Conservation (phyloP, 306 rosid genomes). For the Vigna reflexopilosa region DNA sequence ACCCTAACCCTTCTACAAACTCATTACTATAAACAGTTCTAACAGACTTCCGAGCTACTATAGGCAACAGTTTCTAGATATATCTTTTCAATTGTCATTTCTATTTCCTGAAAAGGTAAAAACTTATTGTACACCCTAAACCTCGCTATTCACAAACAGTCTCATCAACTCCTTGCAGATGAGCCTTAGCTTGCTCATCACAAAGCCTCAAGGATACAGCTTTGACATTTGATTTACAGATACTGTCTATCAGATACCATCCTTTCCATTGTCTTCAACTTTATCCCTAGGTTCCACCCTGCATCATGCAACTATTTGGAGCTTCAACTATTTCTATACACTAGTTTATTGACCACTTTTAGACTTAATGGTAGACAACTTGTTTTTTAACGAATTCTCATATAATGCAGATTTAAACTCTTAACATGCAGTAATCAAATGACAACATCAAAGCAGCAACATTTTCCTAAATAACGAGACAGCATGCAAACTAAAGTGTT, state of each 20-base stretch:
- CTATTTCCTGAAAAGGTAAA: too few species aligned
- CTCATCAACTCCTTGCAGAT: conserved; percentile 16
- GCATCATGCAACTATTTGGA: not conserved
- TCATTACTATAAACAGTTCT: too few species aligned
- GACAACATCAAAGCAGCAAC: too few species aligned
- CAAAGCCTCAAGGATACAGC: conserved; percentile 25
- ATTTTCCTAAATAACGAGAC: too few species aligned
- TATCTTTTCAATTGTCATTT: too few species aligned
- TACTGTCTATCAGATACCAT: not conserved
- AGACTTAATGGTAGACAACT: not conserved
- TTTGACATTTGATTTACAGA: not conserved
- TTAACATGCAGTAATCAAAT: too few species aligned
- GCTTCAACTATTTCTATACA: not conserved
- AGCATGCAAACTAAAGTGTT: too few species aligned
- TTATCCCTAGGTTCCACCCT: conserved; percentile 37
- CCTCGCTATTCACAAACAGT: not conserved
- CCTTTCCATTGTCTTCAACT: conserved; percentile 23
- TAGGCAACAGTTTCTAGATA: too few species aligned
- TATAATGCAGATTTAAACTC: not conserved
- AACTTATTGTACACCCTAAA: not conserved
- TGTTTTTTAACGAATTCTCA: not conserved
- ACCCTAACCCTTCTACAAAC: too few species aligned
- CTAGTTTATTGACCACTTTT: not conserved
- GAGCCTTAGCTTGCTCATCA: conserved; percentile 34
- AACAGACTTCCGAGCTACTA: too few species aligned